These are phyloP conservation scores for Calonectria crousiana DNA, from an alignment of 2,329 filamentous ascomycete genomes.

Conservation along the genomic window DNA sequence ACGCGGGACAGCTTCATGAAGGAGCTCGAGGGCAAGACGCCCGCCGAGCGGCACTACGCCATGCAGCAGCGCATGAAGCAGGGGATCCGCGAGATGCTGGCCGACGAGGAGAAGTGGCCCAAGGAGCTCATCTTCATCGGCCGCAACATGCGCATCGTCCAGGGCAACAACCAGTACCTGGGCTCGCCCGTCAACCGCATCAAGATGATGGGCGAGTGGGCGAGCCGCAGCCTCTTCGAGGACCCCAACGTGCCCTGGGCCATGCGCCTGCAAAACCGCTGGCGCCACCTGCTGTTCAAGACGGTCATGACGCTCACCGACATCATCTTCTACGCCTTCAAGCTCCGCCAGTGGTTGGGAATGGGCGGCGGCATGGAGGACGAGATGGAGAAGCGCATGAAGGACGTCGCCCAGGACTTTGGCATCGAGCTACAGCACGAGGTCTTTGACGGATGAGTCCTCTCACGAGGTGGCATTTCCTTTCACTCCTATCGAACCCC, in stretches of 20 bases:
- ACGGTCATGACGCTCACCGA: conserved; percentile 82
- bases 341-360: conserved; percentile 81
- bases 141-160: conserved; percentile 91
- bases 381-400: conserved; percentile 90
- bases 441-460: conserved; percentile 83
- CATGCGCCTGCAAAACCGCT: conserved; percentile 76
- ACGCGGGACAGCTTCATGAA: conserved; percentile 74
- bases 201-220: conserved; percentile 95
- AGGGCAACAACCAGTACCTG: conserved; percentile 92
- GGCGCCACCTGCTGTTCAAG: conserved; percentile 85
- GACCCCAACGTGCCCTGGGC: conserved; percentile 72
- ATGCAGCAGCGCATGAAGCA: conserved; percentile 90
- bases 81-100: conserved; percentile 75
- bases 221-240: conserved; percentile 84
- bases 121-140: conserved; percentile 93
- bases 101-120: conserved; percentile 89
- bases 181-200: conserved; percentile 91
- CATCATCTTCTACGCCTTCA: conserved; percentile 84
- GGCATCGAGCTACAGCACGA: conserved; percentile 91
- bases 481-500: not conserved
- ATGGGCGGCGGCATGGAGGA: conserved; percentile 91
- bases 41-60: conserved; percentile 84
- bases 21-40: conserved; percentile 69
- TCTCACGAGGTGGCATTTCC: not conserved
- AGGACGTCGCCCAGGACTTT: conserved; percentile 87